These are phyloP conservation scores for Hypoxylon sp. DNA, from an alignment of 2,329 filamentous ascomycete genomes.

Conservation along the genomic window DNA sequence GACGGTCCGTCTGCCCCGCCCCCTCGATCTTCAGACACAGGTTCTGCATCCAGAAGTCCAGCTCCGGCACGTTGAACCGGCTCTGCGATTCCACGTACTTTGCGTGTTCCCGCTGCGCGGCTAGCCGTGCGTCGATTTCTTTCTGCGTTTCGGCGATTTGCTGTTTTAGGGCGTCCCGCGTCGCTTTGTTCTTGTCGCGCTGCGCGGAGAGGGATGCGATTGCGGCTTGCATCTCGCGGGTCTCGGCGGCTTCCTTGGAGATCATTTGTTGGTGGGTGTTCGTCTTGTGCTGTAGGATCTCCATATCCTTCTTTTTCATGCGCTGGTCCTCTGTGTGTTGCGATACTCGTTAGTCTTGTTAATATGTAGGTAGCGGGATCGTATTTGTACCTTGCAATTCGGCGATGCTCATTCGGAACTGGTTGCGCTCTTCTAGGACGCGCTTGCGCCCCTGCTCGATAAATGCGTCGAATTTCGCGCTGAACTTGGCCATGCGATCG, in stretches of 20 bases:
- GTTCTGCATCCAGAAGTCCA: conserved; percentile 96
- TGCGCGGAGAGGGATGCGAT: conserved; percentile 71
- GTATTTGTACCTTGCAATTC: conserved; percentile 82
- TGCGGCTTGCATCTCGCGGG: conserved; percentile 77
- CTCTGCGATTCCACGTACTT: conserved; percentile 84
- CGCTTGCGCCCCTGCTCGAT: conserved; percentile 92
- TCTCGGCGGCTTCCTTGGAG: conserved; percentile 82
- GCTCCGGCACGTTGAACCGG: conserved; percentile 89
- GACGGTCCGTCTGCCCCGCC: conserved; percentile 82
- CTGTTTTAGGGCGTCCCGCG: conserved; percentile 68
- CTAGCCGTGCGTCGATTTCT: conserved; percentile 76
- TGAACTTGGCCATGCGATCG: conserved; percentile 95
- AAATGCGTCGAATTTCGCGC: conserved; percentile 88
- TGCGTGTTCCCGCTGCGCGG: conserved; percentile 79
- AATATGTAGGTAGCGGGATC: neutral
- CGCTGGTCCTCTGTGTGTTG: conserved; percentile 81
- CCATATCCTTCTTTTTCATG: conserved; percentile 88
- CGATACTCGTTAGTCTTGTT: conserved; percentile 1
- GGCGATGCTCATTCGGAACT: conserved; percentile 90
- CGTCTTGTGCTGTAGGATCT: conserved; percentile 81
- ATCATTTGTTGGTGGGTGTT: conserved; percentile 79
- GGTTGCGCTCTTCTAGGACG: conserved; percentile 92
- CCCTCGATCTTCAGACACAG: conserved; percentile 92
- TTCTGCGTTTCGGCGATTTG: conserved; percentile 77
- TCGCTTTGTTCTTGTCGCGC: conserved; percentile 70